Evolutionary conservation across 371 early-diverging fungal genomes (phyloP), one percentile per base, ranked within the genome.

Genomic region (Rhizopus microsporus): DNA sequence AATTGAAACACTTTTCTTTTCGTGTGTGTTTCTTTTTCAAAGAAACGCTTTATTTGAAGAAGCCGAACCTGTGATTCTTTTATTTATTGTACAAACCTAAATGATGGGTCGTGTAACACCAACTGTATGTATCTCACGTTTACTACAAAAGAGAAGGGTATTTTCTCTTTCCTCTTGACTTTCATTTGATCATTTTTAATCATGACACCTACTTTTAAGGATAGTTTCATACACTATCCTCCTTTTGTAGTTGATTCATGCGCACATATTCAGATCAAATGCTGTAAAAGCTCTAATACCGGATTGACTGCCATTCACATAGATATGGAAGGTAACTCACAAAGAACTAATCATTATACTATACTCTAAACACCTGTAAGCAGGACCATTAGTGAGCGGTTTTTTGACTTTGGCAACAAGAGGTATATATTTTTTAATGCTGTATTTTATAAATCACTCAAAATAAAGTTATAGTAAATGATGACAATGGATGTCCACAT

Each of bases 401-500:
- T 80, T 69, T 54, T 71, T 80, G 34, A 54, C 69, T 37, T 57
- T 83, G 29, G 79, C 82, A 16, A 83, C 83, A 31, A 83, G 82
- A 67, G 75, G 80, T 81, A 69, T 46, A 46, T 12, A 16, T 5
- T 15, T 31, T 33, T 33, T 7, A 30, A 52, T 4, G 15, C 1
- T 9, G 38, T 45, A 38, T 23, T 23, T 23, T 23, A 23, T 23
- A 34, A 10, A 17, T 48, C 10, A 33, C 39, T 39, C 9, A 33
- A 50, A 10, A 10, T 12, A 29, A 32, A 13, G 17, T 38, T 48
- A 8, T 64, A 77, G 80, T 83, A 8, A 63, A 67, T 15, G 81
- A 83, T 52, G 79, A 83, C 56, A 67, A 74, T 55, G 82, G 81
- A 9, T 74, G 77, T 44, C 82, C 83, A 16, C 83, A 83, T 57